A percentile compares a stretch with the other conserved stretches of the same genome.
Conservation (phyloP, 345 rosid species). For the Zanthoxylum bungeanum region DNA sequence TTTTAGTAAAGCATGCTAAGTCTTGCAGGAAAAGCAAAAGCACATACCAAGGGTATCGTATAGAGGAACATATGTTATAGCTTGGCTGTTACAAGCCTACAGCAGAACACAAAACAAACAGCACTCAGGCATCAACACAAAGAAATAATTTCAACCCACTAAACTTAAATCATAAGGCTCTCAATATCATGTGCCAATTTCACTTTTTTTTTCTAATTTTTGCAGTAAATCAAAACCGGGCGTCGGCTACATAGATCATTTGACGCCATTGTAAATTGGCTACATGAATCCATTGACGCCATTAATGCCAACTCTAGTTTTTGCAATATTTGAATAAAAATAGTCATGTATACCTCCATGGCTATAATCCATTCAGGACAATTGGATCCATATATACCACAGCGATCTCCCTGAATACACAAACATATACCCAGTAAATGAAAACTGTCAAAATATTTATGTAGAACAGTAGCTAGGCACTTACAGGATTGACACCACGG, state of each 20-base stretch:
- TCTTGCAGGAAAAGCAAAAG: neutral
- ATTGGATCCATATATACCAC: slow-evolving; percentile 91
- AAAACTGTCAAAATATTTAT: neutral
- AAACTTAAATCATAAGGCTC: neutral
- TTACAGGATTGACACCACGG: slow-evolving; percentile 69
- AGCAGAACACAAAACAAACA: neutral
- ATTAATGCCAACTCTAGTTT: too few relatives aligned
- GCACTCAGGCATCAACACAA: too few relatives aligned
- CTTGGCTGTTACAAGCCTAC: slow-evolving; percentile 87
- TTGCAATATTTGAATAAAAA: too few relatives aligned
- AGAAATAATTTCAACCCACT: too few relatives aligned
- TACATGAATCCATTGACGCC: too few relatives aligned
- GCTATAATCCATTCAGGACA: slow-evolving; percentile 83
- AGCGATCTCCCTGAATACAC: slow-evolving; percentile 65
- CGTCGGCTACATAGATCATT: too few relatives aligned
- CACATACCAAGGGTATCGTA: slow-evolving; percentile 80
- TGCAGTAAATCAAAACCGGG: too few relatives aligned
- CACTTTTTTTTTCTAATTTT: too few relatives aligned
- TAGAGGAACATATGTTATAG: slow-evolving; percentile 71
- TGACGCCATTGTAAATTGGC: too few relatives aligned
- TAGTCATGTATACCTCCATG: slow-evolving; percentile 92
- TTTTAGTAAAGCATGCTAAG: neutral
- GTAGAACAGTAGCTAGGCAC: too few relatives aligned
- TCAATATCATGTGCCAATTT: neutral
- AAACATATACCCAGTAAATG: neutral